Base-by-base conservation (phyloP, 352 stramenopile genomes). In the Globisporangium cederbergense region DNA sequence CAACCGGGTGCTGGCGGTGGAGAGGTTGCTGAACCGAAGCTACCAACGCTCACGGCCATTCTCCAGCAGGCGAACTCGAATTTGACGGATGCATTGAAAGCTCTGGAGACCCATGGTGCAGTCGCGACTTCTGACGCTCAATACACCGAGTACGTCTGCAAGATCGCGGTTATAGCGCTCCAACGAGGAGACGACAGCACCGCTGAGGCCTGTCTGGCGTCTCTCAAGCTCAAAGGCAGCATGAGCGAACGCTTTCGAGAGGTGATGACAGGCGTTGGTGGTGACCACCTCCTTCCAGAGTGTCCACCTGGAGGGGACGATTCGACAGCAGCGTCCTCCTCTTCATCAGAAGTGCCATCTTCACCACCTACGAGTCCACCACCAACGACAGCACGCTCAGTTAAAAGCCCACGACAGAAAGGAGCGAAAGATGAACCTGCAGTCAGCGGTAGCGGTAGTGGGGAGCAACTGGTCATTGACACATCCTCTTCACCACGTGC, bases 171-270 rank as follows among this genome's bases (percentile, higher is more conserved):
- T 1, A 58, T 66, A 4, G 52, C 71, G 20, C 60, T 86, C 1
- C 40, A 60, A 38, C 32, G 36, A 45, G 65, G 64, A 18, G 59
- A 42, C 1, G 28, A 58, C 0, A 36, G 65, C n/a, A 55, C 65
- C 3, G 55, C 80, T 5, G 71, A 75, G 18, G 57, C 53, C 11
- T 76, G 78, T 42, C 20, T 86, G 16, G 63, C 59, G 9, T 68
- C 76, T 3, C n/a, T 83, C n/a, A 90, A 88, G 49, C 50, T 90
- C 1, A 40, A 58, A 7, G 78, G 79, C 3, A 62, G 47, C 4
- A 64, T 76, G 11, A 83, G 79, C 56, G 64, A 60, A 6, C 59
- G 73, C 9, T 88, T 88, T 57, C 79, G 79, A 53, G 43, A 22
- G 7, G 67, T 60, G 2, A 42, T 90, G 3, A 53, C 7, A 22